Percentiles rank a stretch among this genome's conserved stretches.
Evolutionary conservation across 768 basidiomycete genomes (phyloP).

Genomic region (Pluteus cervinus): DNA sequence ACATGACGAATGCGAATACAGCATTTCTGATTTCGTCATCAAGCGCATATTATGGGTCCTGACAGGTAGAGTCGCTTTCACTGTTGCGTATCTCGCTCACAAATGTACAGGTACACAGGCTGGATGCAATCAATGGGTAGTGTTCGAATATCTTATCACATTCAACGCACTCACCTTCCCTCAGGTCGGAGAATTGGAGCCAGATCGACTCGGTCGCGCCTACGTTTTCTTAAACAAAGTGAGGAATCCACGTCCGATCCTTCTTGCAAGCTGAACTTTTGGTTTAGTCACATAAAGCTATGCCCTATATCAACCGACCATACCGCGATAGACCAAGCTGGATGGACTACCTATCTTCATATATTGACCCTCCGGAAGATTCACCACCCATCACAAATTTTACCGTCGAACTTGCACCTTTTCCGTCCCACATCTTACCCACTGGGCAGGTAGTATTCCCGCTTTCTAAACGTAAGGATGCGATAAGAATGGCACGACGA

Average conservation of each 20-base stretch:
- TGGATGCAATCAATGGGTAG: conserved; percentile 58
- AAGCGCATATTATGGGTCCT: conserved; percentile 56
- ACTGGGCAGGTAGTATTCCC: conserved; percentile 43
- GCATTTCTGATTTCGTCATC: conserved; percentile 51
- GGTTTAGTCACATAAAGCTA: conserved; percentile 50
- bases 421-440: conserved; percentile 38
- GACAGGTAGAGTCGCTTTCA: conserved; percentile 36
- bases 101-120: conserved; percentile 40
- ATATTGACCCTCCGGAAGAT: conserved; percentile 52
- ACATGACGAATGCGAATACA: conserved; percentile 8
- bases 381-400: conserved; percentile 36
- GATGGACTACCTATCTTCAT: conserved; percentile 44
- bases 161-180: not conserved
- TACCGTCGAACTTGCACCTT: conserved; percentile 49
- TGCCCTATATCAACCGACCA: conserved; percentile 57
- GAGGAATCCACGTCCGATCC: not conserved
- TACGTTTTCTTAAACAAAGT: conserved; percentile 63
- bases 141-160: conserved; percentile 1
- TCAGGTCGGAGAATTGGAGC: conserved; percentile 47
- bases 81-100: too few relatives aligned
- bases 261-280: not conserved
- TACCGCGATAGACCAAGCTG: conserved; percentile 37
- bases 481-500: conserved; percentile 29
- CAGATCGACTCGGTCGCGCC: conserved; percentile 48
- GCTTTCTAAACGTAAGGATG: conserved; percentile 33